phyloP scores from a whole-genome alignment of 192 early-diverging fungal species.

The Pecoramyces ruminantium region DNA sequence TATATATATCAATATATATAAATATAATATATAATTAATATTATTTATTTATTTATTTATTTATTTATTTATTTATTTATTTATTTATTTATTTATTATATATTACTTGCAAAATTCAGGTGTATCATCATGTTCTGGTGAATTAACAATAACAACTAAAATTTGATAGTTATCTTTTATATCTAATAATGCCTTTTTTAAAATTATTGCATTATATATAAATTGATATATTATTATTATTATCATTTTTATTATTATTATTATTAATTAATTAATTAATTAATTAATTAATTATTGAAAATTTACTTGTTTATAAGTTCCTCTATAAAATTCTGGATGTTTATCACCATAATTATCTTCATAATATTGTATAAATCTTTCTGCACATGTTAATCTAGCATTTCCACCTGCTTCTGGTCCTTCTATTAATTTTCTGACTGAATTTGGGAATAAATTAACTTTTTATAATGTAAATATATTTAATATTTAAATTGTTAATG shows the following conservation, averaged over 20 bases:
- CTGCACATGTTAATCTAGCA: neutral
- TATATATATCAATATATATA: too few species aligned
- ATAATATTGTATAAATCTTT: neutral
- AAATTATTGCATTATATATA: too few species aligned
- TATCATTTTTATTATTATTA: too few species aligned
- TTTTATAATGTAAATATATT: too few species aligned
- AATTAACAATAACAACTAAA: neutral
- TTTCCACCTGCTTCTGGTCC: neutral
- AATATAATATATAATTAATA: neutral
- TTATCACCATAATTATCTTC: neutral
- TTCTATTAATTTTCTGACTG: neutral
- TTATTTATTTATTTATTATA: too few species aligned
- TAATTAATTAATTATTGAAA: too few species aligned
- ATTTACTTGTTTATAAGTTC: neutral
- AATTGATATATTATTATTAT: too few species aligned
- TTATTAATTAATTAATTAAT: too few species aligned
- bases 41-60: too few species aligned
- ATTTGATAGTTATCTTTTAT: neutral
- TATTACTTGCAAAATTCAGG: neutral
- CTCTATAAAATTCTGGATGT: neutral
- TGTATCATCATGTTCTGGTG: neutral
- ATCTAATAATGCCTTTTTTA: neutral
- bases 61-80: too few species aligned
- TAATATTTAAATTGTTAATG: too few species aligned
- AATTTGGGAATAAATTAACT: neutral